phyloP scores from a whole-genome alignment of 1,284 basidiomycete species.

The Omphalotus olearius region DNA sequence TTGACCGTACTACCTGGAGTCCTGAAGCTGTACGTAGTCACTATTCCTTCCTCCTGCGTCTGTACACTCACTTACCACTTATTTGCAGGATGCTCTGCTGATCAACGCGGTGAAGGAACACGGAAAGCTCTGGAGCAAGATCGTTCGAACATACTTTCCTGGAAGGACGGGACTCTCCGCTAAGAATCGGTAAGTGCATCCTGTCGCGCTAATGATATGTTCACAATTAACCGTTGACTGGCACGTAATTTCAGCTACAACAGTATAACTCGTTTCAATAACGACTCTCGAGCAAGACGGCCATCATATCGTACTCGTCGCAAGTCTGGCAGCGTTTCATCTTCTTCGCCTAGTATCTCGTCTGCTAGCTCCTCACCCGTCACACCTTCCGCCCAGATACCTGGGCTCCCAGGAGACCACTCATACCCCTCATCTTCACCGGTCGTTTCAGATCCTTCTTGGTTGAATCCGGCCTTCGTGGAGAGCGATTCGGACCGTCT shows the following conservation, averaged over 20 bases:
- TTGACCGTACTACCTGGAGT: slow-evolving; percentile 54
- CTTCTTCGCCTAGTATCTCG: slow-evolving; percentile 14
- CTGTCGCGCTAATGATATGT: not conserved
- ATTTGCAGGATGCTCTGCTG: slow-evolving; percentile 41
- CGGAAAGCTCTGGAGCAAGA: slow-evolving; percentile 56
- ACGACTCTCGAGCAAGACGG: slow-evolving; percentile 8
- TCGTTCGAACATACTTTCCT: slow-evolving; percentile 53
- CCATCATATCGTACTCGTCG: slow-evolving; percentile 8
- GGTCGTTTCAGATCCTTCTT: no score
- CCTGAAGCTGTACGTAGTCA: slow-evolving; percentile 40
- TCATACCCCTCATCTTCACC: no score
- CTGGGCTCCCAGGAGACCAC: no score
- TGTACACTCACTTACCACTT: slow-evolving; percentile 11
- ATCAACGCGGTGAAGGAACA: slow-evolving; percentile 47
- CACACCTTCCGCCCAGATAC: slow-evolving; percentile 10
- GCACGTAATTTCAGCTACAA: slow-evolving; percentile 8
- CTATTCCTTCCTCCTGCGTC: slow-evolving; percentile 4
- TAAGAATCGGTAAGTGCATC: slow-evolving; percentile 44
- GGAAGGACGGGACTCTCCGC: slow-evolving; percentile 51
- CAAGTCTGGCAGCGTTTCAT: slow-evolving; percentile 14
- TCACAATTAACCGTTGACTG: not conserved
- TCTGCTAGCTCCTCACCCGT: slow-evolving; percentile 2
- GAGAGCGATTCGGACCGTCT: no score
- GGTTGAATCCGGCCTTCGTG: no score
- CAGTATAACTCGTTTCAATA: slow-evolving; percentile 16